These are phyloP conservation scores for Fusarium sp. DNA, from an alignment of 2,329 filamentous ascomycete species.

Conservation along the genomic window DNA sequence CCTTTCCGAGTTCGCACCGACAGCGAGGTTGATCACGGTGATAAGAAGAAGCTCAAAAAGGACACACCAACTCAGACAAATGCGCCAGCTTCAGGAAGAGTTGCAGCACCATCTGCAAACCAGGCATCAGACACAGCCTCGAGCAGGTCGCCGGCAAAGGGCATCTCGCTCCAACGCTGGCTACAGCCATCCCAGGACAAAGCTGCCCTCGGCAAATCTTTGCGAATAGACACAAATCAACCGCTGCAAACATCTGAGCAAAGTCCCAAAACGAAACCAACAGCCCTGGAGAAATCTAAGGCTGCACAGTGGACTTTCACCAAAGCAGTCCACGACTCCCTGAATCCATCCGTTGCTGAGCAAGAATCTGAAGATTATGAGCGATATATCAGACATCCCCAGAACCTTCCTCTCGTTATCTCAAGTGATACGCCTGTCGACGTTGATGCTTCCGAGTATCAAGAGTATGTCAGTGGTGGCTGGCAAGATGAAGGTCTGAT, in stretches of 20 bases:
- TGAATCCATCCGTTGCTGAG: slow-evolving; percentile 82
- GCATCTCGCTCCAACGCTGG: slow-evolving; percentile 71
- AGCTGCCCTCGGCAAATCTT: slow-evolving; percentile 35
- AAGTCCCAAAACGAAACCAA: slow-evolving; percentile 61
- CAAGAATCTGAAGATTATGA: slow-evolving; percentile 87
- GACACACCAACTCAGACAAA: slow-evolving; percentile 74
- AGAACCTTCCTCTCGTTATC: slow-evolving; percentile 85
- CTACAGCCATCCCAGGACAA: slow-evolving; percentile 62
- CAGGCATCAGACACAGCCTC: slow-evolving; percentile 55
- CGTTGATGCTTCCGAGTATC: slow-evolving; percentile 73
- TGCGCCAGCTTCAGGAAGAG: slow-evolving; percentile 57
- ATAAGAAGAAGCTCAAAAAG: slow-evolving; percentile 72
- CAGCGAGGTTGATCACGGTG: slow-evolving; percentile 66
- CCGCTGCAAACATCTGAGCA: slow-evolving; percentile 35
- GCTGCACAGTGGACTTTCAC: slow-evolving; percentile 90
- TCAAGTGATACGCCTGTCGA: slow-evolving; percentile 73
- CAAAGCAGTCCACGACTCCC: slow-evolving; percentile 84
- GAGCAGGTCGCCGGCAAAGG: slow-evolving; percentile 54
- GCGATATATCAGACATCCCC: slow-evolving; percentile 88
- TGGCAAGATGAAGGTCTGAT: slow-evolving; percentile 69
- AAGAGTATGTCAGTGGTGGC: slow-evolving; percentile 80
- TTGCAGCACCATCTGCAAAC: slow-evolving; percentile 49
- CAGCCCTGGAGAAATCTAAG: slow-evolving; percentile 78
- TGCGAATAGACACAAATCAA: slow-evolving; percentile 31
- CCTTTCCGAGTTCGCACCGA: slow-evolving; percentile 85